phyloP scores from a whole-genome alignment of 1,139 yeast genomes.

The Candida anutae region DNA sequence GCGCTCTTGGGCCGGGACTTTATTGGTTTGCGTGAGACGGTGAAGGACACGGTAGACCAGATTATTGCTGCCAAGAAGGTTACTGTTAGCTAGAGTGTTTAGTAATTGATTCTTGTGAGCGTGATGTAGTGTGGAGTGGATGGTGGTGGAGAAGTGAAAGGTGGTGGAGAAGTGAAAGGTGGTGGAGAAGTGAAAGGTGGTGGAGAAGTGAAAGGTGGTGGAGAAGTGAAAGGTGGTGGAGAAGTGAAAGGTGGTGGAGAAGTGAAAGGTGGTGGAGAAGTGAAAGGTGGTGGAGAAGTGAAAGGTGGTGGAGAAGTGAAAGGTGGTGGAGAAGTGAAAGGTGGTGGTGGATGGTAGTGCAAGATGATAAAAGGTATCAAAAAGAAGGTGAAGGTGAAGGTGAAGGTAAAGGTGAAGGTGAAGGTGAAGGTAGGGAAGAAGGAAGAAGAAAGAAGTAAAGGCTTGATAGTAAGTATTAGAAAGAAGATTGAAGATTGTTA shows the following conservation, averaged over 20 bases:
- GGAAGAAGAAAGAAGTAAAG: too few species aligned
- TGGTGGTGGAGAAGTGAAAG: background rate
- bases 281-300: too few species aligned
- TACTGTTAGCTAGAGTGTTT: background rate
- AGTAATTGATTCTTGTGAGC: background rate
- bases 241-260: too few species aligned
- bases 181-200: background rate
- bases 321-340: too few species aligned
- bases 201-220: background rate
- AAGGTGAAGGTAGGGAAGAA: too few species aligned
- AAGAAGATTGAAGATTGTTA: background rate
- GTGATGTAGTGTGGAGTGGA: background rate
- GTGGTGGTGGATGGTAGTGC: too few species aligned
- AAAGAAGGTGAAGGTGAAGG: too few species aligned
- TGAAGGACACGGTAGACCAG: conserved; percentile 36
- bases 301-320: too few species aligned
- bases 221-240: background rate
- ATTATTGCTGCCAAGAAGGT: conserved; percentile 6
- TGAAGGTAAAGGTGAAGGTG: too few species aligned
- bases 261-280: too few species aligned
- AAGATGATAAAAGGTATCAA: too few species aligned
- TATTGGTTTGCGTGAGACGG: conserved; percentile 24
- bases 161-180: background rate
- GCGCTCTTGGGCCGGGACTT: conserved; percentile 30
- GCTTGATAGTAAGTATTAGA: too few species aligned